phyloP scores from a whole-genome alignment of 768 basidiomycete species.

The Phaeolepiota aurea region DNA sequence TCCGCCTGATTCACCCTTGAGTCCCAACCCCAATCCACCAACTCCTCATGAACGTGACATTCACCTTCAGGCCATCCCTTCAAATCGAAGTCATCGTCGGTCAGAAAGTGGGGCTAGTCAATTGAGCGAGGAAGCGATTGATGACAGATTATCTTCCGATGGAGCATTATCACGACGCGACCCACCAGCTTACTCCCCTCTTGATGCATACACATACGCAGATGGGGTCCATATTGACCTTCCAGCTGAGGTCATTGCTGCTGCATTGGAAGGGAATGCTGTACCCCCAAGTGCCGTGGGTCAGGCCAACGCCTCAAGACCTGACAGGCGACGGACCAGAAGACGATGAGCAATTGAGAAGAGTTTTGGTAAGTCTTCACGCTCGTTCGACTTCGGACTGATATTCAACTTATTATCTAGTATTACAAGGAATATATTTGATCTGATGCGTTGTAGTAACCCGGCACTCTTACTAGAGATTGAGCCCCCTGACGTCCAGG shows the following conservation, averaged over 20 bases:
- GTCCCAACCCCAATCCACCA: conserved; percentile 68
- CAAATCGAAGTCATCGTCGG: conserved; percentile 26
- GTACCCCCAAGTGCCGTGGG: conserved; percentile 55
- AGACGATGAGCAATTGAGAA: conserved; percentile 29
- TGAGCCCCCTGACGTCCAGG: not conserved
- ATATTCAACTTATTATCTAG: conserved; percentile 5
- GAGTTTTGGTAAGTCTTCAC: conserved; percentile 17
- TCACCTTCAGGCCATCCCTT: conserved; percentile 57
- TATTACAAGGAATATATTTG: conserved; percentile 11
- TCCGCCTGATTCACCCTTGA: conserved; percentile 72
- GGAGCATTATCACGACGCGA: conserved; percentile 43
- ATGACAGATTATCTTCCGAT: conserved; percentile 24
- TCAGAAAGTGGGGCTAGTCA: conserved; percentile 22
- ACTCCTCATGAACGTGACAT: conserved; percentile 83
- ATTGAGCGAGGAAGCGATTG: conserved; percentile 9
- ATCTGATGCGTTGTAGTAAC: conserved; percentile 8
- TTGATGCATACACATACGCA: conserved; percentile 75
- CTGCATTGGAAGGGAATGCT: conserved; percentile 70
- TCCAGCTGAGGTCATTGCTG: conserved; percentile 86
- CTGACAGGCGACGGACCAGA: conserved; percentile 52
- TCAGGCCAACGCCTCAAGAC: conserved; percentile 34
- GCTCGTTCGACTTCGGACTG: conserved; percentile 2
- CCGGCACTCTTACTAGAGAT: not conserved
- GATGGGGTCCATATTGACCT: conserved; percentile 92
- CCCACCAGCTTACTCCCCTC: conserved; percentile 84